Evolutionary conservation across 2,329 filamentous ascomycete species (phyloP).

Genomic region (Neofusicoccum ribis): DNA sequence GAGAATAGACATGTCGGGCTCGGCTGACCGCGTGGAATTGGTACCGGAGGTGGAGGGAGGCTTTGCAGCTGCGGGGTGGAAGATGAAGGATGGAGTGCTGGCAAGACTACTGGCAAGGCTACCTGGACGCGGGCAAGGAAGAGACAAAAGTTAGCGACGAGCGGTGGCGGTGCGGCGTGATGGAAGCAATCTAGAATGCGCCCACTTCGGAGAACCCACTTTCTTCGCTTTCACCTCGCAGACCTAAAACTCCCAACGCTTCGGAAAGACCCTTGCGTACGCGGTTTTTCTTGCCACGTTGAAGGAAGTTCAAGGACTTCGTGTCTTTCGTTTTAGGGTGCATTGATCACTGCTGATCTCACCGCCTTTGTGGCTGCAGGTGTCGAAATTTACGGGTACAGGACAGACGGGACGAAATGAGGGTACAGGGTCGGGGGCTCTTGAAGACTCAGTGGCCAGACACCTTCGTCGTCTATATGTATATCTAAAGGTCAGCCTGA

Average conservation of each 20-base stretch:
- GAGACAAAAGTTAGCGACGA: slow-evolving; percentile 14
- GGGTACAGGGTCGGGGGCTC: slow-evolving; percentile 12
- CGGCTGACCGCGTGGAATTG: slow-evolving; percentile 11
- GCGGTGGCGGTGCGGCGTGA: slow-evolving; percentile 16
- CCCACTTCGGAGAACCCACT: slow-evolving; percentile 10
- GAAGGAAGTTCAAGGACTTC: slow-evolving; percentile 5
- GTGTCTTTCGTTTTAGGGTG: slow-evolving; percentile 20
- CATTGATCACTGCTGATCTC: slow-evolving; percentile 22
- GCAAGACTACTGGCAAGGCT: not conserved
- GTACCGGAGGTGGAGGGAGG: not conserved
- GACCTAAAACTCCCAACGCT: slow-evolving; percentile 18
- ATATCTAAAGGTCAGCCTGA: slow-evolving; percentile 4
- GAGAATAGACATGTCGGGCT: slow-evolving; percentile 20
- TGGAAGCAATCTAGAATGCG: slow-evolving; percentile 19
- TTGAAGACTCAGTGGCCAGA: not conserved
- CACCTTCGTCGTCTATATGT: not conserved
- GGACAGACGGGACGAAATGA: slow-evolving; percentile 15
- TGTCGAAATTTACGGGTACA: slow-evolving; percentile 13
- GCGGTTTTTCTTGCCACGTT: slow-evolving; percentile 19
- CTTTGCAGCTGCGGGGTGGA: slow-evolving; percentile 4
- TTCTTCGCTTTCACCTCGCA: slow-evolving; percentile 19
- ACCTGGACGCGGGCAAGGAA: slow-evolving; percentile 9
- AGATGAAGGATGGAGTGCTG: slow-evolving; percentile 12
- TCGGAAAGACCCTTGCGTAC: slow-evolving; percentile 20
- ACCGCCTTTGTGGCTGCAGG: slow-evolving; percentile 18